phyloP scores from a whole-genome alignment of 441 rosid species.

The Dalechampia spathulata region DNA sequence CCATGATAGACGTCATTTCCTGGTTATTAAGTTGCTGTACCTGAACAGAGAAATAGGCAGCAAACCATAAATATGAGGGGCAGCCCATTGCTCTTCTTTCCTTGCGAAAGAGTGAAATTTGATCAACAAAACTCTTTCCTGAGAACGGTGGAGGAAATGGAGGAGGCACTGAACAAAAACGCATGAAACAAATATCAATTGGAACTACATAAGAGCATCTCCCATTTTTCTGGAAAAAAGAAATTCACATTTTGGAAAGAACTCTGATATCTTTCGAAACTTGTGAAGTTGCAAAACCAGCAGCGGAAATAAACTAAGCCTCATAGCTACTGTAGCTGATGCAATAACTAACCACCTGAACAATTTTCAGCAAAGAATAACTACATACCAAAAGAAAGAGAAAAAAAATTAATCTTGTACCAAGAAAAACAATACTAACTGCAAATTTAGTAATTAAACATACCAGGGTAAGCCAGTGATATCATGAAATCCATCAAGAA shows the following conservation, averaged over 20 bases:
- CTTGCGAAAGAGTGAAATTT: constrained; percentile 38
- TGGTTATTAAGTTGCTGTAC: constrained; percentile 25
- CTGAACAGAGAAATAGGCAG: constrained; percentile 61
- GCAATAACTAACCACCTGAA: constrained; percentile 83
- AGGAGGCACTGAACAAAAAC: constrained; percentile 69
- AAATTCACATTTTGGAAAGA: constrained; percentile 62
- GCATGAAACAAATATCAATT: too few relatives aligned
- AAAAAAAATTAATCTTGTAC: background rate
- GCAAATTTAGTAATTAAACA: background rate
- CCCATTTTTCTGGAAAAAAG: too few relatives aligned
- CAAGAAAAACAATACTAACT: background rate
- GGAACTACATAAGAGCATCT: too few relatives aligned
- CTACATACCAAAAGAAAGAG: background rate
- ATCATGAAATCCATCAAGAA: constrained; percentile 71
- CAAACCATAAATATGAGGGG: constrained; percentile 72
- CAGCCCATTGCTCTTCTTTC: constrained; percentile 60
- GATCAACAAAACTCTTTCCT: constrained; percentile 60
- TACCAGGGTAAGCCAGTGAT: constrained; percentile 84
- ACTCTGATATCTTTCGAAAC: constrained; percentile 40
- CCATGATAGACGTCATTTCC: background rate
- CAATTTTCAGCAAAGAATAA: background rate
- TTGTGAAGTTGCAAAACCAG: constrained; percentile 61
- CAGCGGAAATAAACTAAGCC: constrained; percentile 53
- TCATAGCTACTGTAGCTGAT: constrained; percentile 66
- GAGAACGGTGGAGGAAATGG: constrained; percentile 76